Percentiles rank a stretch among this genome's conserved stretches.
phyloP scores from a whole-genome alignment of 2,329 filamentous ascomycete species.

The Fusarium palustre region DNA sequence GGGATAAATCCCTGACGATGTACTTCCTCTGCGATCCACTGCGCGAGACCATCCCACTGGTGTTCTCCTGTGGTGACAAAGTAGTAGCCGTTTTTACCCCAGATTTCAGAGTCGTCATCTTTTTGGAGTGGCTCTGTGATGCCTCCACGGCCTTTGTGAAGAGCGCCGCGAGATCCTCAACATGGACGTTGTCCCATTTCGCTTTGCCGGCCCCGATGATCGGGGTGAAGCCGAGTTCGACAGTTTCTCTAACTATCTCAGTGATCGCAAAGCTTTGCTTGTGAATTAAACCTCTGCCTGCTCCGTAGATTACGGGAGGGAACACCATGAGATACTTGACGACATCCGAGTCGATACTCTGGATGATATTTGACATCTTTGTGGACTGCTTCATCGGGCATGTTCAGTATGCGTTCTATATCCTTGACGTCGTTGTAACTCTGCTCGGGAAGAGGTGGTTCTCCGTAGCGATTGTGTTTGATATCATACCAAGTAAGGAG shows the following conservation, averaged over 20 bases:
- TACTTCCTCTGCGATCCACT: slow-evolving; percentile 66
- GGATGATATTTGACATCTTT: slow-evolving; percentile 74
- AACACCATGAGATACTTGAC: slow-evolving; percentile 61
- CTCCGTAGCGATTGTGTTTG: slow-evolving; percentile 56
- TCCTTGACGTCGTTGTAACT: slow-evolving; percentile 70
- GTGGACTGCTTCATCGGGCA: slow-evolving; percentile 71
- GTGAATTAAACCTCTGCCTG: slow-evolving; percentile 62
- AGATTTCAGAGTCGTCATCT: slow-evolving; percentile 68
- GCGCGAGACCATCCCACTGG: slow-evolving; percentile 70
- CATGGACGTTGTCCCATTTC: slow-evolving; percentile 66
- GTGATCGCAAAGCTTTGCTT: slow-evolving; percentile 63
- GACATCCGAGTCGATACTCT: slow-evolving; percentile 52
- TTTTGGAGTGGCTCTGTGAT: slow-evolving; percentile 66
- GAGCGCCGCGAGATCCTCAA: slow-evolving; percentile 60
- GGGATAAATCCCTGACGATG: slow-evolving; percentile 50
- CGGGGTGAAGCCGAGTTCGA: slow-evolving; percentile 59
- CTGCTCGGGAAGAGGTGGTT: slow-evolving; percentile 58
- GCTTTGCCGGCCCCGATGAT: slow-evolving; percentile 58
- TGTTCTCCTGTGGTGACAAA: slow-evolving; percentile 67
- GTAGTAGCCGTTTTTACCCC: slow-evolving; percentile 74
- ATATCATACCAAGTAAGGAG: slow-evolving; percentile 62
- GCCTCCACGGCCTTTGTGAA: slow-evolving; percentile 60
- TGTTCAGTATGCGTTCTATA: slow-evolving; percentile 64
- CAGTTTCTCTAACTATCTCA: slow-evolving; percentile 54
- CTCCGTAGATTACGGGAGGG: slow-evolving; percentile 65